phyloP scores from a whole-genome alignment of 148 eudicot species.

The Vaccinium corymbosum region DNA sequence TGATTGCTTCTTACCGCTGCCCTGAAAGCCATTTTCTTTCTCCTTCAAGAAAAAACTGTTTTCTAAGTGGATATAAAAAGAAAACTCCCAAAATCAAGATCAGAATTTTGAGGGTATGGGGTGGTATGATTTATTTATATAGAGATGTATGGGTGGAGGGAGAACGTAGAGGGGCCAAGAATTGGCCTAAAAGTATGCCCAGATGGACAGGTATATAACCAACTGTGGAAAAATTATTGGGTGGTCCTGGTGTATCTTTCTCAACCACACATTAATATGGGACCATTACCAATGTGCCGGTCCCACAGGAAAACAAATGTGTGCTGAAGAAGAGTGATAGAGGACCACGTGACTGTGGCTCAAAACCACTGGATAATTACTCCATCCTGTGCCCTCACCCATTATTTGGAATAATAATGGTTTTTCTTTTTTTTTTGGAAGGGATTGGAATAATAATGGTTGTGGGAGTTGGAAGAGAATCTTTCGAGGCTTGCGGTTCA shows the following conservation, averaged over 20 bases:
- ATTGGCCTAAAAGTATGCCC: neutral
- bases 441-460: neutral
- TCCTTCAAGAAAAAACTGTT: neutral
- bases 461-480: neutral
- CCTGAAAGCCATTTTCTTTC: constrained; percentile 13
- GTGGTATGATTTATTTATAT: neutral
- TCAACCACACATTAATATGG: too few species aligned
- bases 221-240: neutral
- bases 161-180: neutral
- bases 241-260: too few species aligned
- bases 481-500: neutral
- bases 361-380: too few species aligned
- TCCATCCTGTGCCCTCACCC: neutral
- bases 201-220: neutral
- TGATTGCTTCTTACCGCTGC: neutral
- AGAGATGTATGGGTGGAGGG: neutral
- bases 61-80: neutral
- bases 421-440: too few species aligned
- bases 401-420: neutral
- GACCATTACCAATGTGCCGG: too few species aligned
- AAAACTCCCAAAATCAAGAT: neutral
- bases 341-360: too few species aligned
- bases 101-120: neutral
- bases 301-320: too few species aligned
- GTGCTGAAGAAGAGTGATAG: too few species aligned